Base-by-base conservation (phyloP, 257 asterid genomes). In the Striga asiatica region DNA sequence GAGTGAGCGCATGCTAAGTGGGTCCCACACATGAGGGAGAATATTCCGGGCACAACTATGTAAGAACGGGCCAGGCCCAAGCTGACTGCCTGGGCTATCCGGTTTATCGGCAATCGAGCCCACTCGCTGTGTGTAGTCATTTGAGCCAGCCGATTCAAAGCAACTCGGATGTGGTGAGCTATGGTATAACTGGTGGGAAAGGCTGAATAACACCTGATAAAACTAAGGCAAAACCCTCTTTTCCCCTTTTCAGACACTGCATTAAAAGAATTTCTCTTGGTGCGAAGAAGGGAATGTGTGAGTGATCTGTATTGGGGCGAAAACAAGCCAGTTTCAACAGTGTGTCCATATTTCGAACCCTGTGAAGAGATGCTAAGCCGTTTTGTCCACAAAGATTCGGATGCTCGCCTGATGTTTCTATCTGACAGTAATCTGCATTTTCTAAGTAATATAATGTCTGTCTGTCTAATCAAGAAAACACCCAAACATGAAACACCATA, bases 11-110 rank as follows among this genome's bases (percentile, higher is more conserved):
- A 65, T 43, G 86, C 74, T 47, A 77, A 54, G 28, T 78, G 78
- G 45, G 81, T 63, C 60, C 89, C 84, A 60, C 74, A 68, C 50
- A 72, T 46, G 25, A 85, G 39, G 60, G 93, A 79, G 74, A 74
- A 64, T 50, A 85, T 37, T 37, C 95, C 89, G 19, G 95, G 97
- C 59, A 81, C 75, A 38, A 81, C 66, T 42, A 79, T 38, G 67
- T 75, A 76, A 8, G 85, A 83, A 42, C 78, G 93, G 78, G 70
- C 79, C 74, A 89, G 67, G 2, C 89, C 87, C 78, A 89, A 78
- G 74, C 78, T 85, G 64, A 85, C 81, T 3, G 97, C 95, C 76
- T 83, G 94, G 54, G 94, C 94, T 28, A 81, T 66, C 57, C 66
- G 73, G 64, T 66, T 69, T 38, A 89, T 66, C 51, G 77, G 78